Base-by-base conservation (phyloP, 2,329 filamentous ascomycete species). In the Colletotrichum siamense region DNA sequence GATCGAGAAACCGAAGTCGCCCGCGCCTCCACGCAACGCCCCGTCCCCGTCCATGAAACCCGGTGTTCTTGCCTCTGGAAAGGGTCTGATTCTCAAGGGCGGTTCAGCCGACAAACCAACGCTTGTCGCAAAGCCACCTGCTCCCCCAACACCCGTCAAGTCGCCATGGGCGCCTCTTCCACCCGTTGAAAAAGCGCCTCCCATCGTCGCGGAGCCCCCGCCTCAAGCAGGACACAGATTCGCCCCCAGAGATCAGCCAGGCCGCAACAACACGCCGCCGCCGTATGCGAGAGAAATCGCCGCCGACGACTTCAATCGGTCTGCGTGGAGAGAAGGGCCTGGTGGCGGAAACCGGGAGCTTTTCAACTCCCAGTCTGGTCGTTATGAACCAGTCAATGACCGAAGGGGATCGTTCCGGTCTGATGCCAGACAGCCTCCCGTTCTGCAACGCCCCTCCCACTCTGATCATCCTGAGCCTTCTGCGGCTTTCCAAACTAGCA, bases 321-420 rank as follows among this genome's bases (percentile, higher is more conserved):
- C 94, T 69, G 91, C 93, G 39, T 98, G 95, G 93, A 91, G 94
- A 81, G 95, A 98, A 77, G 91, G 93, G 7, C 88, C 89, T 44
- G 82, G 88, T 1, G 88, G 91, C 72, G 88, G 90, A 13, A 93
- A 92, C 77, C 90, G 95, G 73, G 96, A 99, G 83, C 88, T 99
- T 0, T 99, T 93, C 86, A 98, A 99, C 83, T 98, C 96, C n/a
- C 94, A 98, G 71, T 98, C 95, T 70, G 96, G 96, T 22, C 94
- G 95, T 67, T 98, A 98, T 80, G 96, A 99, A 82, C 96, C 96
- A 18, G 96, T 96, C 5, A 88, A 91, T 69, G 95, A 98, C 77
- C 93, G 96, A 49, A 92, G 95, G 78, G 92, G 91, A 22, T 92
- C 94, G 34, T 87, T 91, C 78, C 92, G 94, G 68, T 91, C 92